These are phyloP conservation scores for Pseudopithomyces chartarum DNA, from an alignment of 2,329 filamentous ascomycete species.

Conservation along the genomic window DNA sequence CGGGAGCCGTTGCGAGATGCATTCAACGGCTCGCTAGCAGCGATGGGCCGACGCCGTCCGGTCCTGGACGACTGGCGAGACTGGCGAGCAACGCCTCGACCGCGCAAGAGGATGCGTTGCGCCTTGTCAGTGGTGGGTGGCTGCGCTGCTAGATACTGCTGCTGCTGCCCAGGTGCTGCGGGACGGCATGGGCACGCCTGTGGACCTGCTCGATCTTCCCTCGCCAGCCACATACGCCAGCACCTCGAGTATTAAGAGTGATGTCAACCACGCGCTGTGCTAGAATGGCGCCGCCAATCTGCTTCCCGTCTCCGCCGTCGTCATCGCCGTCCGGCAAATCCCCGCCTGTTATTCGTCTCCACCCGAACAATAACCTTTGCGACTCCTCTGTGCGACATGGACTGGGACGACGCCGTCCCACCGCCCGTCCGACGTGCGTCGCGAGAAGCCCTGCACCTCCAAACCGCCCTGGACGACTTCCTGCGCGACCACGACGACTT, in stretches of 20 bases:
- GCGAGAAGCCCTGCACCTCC: conserved; percentile 11
- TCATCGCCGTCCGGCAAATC: conserved; percentile 6
- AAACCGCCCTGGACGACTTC: neutral
- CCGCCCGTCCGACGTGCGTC: conserved; percentile 6
- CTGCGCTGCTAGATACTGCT: too few species aligned
- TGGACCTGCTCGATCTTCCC: neutral
- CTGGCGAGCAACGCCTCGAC: neutral
- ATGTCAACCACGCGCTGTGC: conserved; percentile 8
- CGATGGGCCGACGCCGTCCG: conserved; percentile 2
- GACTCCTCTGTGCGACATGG: conserved; percentile 8
- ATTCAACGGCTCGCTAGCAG: conserved; percentile 9
- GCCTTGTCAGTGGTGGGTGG: neutral
- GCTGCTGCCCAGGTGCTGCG: too few species aligned
- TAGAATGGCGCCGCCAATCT: neutral
- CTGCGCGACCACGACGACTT: neutral
- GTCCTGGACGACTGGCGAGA: neutral
- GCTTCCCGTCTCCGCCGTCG: neutral
- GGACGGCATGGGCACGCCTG: neutral
- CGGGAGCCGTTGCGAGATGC: neutral
- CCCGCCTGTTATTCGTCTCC: neutral
- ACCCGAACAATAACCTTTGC: neutral
- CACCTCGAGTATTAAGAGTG: neutral
- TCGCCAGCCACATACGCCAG: neutral
- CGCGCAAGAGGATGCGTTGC: neutral
- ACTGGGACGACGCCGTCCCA: conserved; percentile 15